Base-by-base conservation (phyloP, 345 rosid genomes). In the Citrus maxima region DNA sequence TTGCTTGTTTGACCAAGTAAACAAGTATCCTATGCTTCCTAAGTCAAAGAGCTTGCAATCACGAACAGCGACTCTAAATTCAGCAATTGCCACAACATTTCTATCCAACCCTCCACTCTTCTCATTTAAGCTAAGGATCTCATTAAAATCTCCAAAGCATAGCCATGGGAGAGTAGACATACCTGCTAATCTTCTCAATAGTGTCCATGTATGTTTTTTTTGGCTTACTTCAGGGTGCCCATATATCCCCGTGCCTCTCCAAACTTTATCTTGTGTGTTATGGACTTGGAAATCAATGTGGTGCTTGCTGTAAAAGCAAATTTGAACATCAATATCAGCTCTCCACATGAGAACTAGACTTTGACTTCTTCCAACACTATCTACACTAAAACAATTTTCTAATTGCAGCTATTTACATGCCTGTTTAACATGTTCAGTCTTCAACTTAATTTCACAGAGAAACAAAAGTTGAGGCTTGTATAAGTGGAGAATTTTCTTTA, bases 371-470 rank as follows among this genome's bases (percentile, higher is more conserved):
- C 56, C 18, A 5, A 51, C 0, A 16, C 1, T 5, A 51, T 13
- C 7, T 51, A 51, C 6, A 1, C 2, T 0, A 51, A 16, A 13
- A 4, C 3, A 2, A 9, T 9, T 40, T 40, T 40, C 46, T 40
- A 40, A 2, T 40, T 40, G 12, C 1, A 51, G 4, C 1, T 51
- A 4, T 18, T 16, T 13, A 5, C 56, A 1, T 51, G 9, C 9
- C 0, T 51, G 56, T 1, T 5, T 51, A 13, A 3, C 21, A 0
- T 51, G 0, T 21, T 51, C 22, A 13, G 0, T 1, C 5, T 16
- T 3, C 22, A 18, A 3, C 1, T 51, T 51, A 13, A 5, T 51
- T 51, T 51, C 22, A 51, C 22, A 51, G 5, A 51, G 56, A 18
- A 51, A 51, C 6, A 51, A 54, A 3, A 54, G 5, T 14, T 54